Evolutionary conservation across 2,329 filamentous ascomycete species (phyloP), one percentile per base, ranked within the genome.

Genomic region (Drechslerella stenobrocha): DNA sequence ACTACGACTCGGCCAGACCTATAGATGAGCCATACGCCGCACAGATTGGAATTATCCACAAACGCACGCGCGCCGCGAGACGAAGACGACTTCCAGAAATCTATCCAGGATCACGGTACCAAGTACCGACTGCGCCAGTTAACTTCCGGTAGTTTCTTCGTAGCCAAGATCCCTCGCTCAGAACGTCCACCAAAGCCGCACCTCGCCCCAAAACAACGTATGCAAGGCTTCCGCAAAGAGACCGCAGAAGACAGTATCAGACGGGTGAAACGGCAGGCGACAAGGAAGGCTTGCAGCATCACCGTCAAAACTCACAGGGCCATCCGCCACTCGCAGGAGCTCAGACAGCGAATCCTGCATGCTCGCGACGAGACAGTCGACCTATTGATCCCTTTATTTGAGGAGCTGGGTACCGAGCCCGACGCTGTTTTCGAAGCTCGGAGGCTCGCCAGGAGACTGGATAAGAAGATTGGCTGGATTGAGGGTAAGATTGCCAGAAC

Each of bases 21-120:
- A n/a, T 52, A 67, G 50, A 67, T 67, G 63, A 67, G 51, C 63
- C 55, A 67, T 47, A 35, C 52, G 26, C 50, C 34, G 3, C 13
- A 37, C 44, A 44, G 50, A 52, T 52, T 60, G 26, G 45, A 24
- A 23, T 55, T 55, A 5, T 55, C 47, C 28, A 24, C 55, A 37
- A 50, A 50, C 42, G 55, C 63, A 37, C 50, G 55, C 34, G 55
- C 63, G 4, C 55, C 44, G 1, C 50, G 26, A 20, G 26, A 32
- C 22, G 22, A 44, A 22, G 44, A 28, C 44, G 32, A 26, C 32
- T 67, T 67, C 35, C 40, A 9, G 45, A 32, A 47, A 46, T 55
- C 63, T 5, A 40, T 60, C 11, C 63, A 60, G 46, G 50, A 67
- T 30, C 63, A 67, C 34, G 11, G 15, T 1, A 67, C 55, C 2